Evolutionary conservation across 306 rosid species (phyloP), one percentile per base, ranked within the genome.

Genomic region (Neltuma alba): DNA sequence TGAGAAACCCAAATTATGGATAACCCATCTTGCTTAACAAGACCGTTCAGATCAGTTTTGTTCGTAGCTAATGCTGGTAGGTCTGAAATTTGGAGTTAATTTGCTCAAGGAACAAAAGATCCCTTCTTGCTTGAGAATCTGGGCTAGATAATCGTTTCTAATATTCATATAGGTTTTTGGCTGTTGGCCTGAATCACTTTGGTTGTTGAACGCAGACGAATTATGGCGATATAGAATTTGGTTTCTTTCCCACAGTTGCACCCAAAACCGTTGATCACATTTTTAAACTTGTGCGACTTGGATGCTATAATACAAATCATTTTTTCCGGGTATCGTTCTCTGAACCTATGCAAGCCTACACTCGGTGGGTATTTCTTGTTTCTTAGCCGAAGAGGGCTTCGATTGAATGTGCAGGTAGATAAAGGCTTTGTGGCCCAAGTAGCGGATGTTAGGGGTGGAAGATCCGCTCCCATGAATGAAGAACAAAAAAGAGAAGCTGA

Each of bases 381-480:
- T 74, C 79, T 80, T 76, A 55, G 31, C 41, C 83, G 79, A 78
- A 36, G 33, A 66, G 62, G 81, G 75, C 72, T 74, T 74, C 45
- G 38, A 61, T 85, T 81, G 79, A 67, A 74, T 87, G 78, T 4
- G 4, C 76, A 93, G 97, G 92, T 95, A 67, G 99, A 95, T 33
- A 95, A 85, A 86, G 99, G 99, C 30, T 95, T 95, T 79, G 99
- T 93, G 6, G 99, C 98, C 63, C 99, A 95, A 83, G 98, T 95
- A 72, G 99, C 97, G 4, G 98, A 93, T 80, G 98, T 95, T 77
- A 52, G 3, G 47, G 52, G 74, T 38, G 97, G 94, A 54, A 93
- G 98, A 86, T 86, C 84, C 2, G 97, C 98, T 71, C 93, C 98
- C 70, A 89, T 93, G 99, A 93, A 93, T 37, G 90, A 89, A 64